Conservation (phyloP, 139 green algal genomes). For the Tetraselmis chui region DNA sequence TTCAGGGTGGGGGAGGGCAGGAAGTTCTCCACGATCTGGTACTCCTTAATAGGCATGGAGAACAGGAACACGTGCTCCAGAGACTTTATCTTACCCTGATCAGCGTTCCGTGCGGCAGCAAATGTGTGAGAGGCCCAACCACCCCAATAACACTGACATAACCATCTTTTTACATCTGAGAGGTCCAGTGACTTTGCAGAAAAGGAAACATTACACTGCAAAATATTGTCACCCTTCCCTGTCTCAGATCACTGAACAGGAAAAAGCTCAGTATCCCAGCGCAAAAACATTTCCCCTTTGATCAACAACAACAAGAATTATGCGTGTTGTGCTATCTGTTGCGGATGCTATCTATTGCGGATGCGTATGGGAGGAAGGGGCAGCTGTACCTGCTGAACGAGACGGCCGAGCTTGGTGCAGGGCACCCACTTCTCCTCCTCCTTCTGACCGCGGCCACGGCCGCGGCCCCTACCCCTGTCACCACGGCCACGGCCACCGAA, state of each 20-base stretch:
- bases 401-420: slow-evolving; percentile 95
- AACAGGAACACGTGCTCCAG: slow-evolving; percentile 99
- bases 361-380: not conserved
- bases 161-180: too few relatives aligned
- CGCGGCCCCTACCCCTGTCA: slow-evolving; percentile 58
- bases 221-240: too few relatives aligned
- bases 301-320: not conserved
- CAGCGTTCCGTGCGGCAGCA: too few relatives aligned
- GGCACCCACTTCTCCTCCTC: slow-evolving; percentile 97
- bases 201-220: too few relatives aligned
- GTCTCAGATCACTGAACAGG: too few relatives aligned
- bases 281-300: too few relatives aligned
- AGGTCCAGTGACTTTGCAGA: too few relatives aligned
- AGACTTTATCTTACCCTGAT: slow-evolving; percentile 98
- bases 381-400: slow-evolving; percentile 85
- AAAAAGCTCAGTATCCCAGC: too few relatives aligned
- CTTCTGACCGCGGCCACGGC: slow-evolving; percentile 63
- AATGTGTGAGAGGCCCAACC: too few relatives aligned
- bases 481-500: slow-evolving; percentile 33
- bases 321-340: too few relatives aligned
- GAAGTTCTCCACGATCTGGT: slow-evolving; percentile 91
- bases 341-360: too few relatives aligned
- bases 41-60: slow-evolving; percentile 98
- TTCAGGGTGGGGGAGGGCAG: slow-evolving; percentile 65
- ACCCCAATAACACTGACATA: too few relatives aligned